phyloP scores from a whole-genome alignment of 2,329 filamentous ascomycete species.

The Colletotrichum lini region DNA sequence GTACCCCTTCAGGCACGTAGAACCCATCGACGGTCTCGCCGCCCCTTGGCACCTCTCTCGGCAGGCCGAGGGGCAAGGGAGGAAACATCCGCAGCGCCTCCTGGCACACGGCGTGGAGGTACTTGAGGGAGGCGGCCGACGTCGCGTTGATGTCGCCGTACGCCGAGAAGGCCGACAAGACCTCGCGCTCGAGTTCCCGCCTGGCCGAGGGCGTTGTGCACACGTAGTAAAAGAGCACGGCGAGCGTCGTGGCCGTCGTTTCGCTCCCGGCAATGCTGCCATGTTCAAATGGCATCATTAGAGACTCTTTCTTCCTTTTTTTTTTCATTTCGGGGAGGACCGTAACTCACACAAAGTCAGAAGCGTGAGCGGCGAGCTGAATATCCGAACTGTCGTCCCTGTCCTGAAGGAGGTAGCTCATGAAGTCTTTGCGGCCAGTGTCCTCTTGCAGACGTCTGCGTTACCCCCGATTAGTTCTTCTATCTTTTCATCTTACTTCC shows the following conservation, averaged over 20 bases:
- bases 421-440: slow-evolving; percentile 21
- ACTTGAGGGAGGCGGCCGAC: slow-evolving; percentile 23
- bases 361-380: slow-evolving; percentile 48
- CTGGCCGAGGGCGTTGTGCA: slow-evolving; percentile 24
- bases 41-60: neutral
- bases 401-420: slow-evolving; percentile 16
- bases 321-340: neutral
- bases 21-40: neutral
- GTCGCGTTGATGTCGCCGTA: slow-evolving; percentile 43
- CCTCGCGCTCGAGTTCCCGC: slow-evolving; percentile 44
- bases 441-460: neutral
- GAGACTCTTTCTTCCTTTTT: neutral
- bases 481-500: too few species aligned
- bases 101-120: slow-evolving; percentile 35
- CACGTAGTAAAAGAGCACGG: slow-evolving; percentile 49
- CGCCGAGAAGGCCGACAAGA: slow-evolving; percentile 43
- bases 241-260: slow-evolving; percentile 61
- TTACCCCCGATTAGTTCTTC: neutral
- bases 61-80: neutral
- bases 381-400: slow-evolving; percentile 41
- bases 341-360: slow-evolving; percentile 44
- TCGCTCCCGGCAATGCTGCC: slow-evolving; percentile 55
- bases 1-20: neutral
- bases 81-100: slow-evolving; percentile 41
- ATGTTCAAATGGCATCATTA: neutral